Percentiles rank a stretch among this genome's conserved stretches.
phyloP scores from a whole-genome alignment of 768 basidiomycete genomes.

The Podaxis pistillaris region DNA sequence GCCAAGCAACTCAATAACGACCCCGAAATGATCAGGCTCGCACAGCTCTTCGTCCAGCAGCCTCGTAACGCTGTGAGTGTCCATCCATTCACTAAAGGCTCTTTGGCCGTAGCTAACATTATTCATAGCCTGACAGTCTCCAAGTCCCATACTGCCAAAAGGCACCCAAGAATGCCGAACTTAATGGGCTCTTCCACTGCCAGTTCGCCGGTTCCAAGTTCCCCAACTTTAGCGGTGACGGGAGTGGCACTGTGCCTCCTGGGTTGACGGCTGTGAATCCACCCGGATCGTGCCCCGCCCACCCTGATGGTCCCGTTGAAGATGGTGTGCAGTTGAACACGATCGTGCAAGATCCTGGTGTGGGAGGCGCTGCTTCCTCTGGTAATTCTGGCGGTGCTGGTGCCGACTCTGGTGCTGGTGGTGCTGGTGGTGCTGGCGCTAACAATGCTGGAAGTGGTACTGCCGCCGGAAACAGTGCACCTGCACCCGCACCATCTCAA shows the following conservation, averaged over 20 bases:
- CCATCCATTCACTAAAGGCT: constrained; percentile 21
- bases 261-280: constrained; percentile 39
- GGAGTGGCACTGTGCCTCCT: constrained; percentile 45
- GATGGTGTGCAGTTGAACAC: constrained; percentile 43
- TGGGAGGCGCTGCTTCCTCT: not conserved
- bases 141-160: constrained; percentile 49
- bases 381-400: not conserved
- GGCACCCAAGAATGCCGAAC: constrained; percentile 46
- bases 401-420: not conserved
- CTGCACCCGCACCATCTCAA: constrained; percentile 15
- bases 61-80: constrained; percentile 48
- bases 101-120: not conserved
- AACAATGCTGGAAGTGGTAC: constrained; percentile 15
- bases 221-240: constrained; percentile 38
- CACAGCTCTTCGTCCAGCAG: constrained; percentile 50
- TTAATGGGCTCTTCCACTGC: constrained; percentile 54
- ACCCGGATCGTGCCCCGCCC: constrained; percentile 46
- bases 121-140: constrained; percentile 40
- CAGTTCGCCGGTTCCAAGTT: constrained; percentile 44
- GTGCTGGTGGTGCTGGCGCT: not conserved
- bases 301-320: constrained; percentile 39
- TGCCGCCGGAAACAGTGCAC: constrained; percentile 15
- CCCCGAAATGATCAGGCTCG: constrained; percentile 41
- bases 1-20: constrained; percentile 35
- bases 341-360: constrained; percentile 34